Conservation (phyloP, 352 stramenopile species). For the Phytophthora syringae region DNA sequence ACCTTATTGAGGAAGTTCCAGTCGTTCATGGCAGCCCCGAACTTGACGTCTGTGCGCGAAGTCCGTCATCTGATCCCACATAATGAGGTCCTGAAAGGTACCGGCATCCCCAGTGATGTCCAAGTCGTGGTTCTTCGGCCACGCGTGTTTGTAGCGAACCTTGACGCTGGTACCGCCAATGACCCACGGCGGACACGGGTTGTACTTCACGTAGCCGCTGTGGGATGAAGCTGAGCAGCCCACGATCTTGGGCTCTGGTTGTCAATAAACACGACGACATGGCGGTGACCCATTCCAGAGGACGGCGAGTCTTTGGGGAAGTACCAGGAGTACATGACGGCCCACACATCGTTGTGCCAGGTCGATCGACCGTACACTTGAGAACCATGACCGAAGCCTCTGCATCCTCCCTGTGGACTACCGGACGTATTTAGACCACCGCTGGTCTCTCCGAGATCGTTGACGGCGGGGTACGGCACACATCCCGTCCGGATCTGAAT, state of each 20-base stretch:
- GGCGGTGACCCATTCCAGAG: conserved; percentile 39
- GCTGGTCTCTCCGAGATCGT: conserved; percentile 18
- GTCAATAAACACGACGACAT: conserved; percentile 50
- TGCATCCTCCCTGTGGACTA: conserved; percentile 18
- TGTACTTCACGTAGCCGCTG: conserved; percentile 34
- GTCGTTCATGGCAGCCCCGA: conserved; percentile 35
- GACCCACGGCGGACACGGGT: conserved; percentile 9
- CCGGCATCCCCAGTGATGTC: conserved; percentile 20
- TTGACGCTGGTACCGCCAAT: conserved; percentile 30
- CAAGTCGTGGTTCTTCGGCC: conserved; percentile 35
- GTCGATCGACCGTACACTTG: conserved; percentile 39
- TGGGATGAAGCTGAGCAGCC: conserved; percentile 29
- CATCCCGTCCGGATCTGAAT: conserved; percentile 11
- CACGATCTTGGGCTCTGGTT: conserved; percentile 36
- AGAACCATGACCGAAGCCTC: conserved; percentile 31
- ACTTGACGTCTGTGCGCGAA: conserved; percentile 22
- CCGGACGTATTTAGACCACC: conserved; percentile 18
- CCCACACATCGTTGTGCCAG: conserved; percentile 28
- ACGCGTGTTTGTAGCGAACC: conserved; percentile 29
- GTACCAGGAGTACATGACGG: conserved; percentile 51
- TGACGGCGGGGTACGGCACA: conserved; percentile 19
- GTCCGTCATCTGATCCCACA: conserved; percentile 33
- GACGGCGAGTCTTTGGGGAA: conserved; percentile 51
- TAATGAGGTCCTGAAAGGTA: conserved; percentile 27
- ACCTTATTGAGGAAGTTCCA: conserved; percentile 28